Conservation (phyloP, 2,329 filamentous ascomycete genomes). For the Pezicula rhizophila region DNA sequence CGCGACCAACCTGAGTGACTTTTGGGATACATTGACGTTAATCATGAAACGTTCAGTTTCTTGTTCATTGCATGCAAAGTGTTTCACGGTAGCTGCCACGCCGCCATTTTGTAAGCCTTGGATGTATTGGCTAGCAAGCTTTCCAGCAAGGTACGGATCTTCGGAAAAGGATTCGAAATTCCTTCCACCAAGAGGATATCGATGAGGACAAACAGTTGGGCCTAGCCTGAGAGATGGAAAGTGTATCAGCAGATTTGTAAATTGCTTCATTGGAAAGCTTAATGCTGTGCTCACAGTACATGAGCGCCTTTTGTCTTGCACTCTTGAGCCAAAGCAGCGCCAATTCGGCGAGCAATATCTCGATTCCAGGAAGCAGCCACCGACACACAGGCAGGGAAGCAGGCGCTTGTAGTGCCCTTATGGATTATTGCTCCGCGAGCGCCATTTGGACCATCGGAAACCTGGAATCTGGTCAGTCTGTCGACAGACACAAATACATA, state of each 20-base stretch:
- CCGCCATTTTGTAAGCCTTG: constrained; percentile 50
- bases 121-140: constrained; percentile 47
- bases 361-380: constrained; percentile 53
- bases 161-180: constrained; percentile 55
- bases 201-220: constrained; percentile 58
- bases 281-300: too few species aligned
- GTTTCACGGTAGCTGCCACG: constrained; percentile 51
- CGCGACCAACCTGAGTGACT: constrained; percentile 40
- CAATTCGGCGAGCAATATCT: constrained; percentile 44
- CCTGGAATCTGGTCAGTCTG: not conserved
- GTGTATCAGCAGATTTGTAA: too few species aligned
- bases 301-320: constrained; percentile 51
- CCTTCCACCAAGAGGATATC: constrained; percentile 51
- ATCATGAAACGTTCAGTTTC: constrained; percentile 52
- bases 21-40: constrained; percentile 46
- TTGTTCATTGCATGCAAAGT: constrained; percentile 57
- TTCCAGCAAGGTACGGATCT: constrained; percentile 50
- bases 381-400: constrained; percentile 52
- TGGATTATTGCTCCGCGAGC: constrained; percentile 64
- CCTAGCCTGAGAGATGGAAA: too few species aligned
- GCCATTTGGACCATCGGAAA: constrained; percentile 65
- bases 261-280: too few species aligned
- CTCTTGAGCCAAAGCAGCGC: constrained; percentile 45
- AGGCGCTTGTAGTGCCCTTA: constrained; percentile 53
- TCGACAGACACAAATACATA: not conserved